phyloP scores from a whole-genome alignment of 139 green algal species.

The Diplosphaera chodatii region DNA sequence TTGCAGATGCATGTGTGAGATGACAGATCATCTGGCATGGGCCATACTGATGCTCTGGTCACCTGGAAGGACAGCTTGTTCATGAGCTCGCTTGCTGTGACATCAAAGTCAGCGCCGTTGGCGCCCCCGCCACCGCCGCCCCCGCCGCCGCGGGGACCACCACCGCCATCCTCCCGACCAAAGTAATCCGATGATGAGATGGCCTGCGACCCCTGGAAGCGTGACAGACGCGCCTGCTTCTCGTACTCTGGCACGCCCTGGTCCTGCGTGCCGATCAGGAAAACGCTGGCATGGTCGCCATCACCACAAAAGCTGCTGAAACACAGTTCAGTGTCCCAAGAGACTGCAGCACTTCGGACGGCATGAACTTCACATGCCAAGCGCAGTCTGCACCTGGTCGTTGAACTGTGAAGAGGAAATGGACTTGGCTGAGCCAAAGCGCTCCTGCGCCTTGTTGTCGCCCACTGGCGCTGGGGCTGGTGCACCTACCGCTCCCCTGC shows the following conservation, averaged over 20 bases:
- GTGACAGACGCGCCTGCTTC: slow-evolving; percentile 19
- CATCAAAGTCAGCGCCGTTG: slow-evolving; percentile 43
- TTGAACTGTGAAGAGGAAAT: slow-evolving; percentile 71
- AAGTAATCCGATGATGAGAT: slow-evolving; percentile 84
- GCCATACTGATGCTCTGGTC: background rate
- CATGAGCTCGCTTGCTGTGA: slow-evolving; percentile 66
- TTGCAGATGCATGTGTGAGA: too few relatives aligned
- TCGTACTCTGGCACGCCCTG: too few relatives aligned
- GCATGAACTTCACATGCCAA: background rate
- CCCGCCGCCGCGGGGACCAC: background rate
- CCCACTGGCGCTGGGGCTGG: too few relatives aligned
- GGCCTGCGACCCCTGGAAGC: slow-evolving; percentile 52
- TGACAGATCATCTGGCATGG: too few relatives aligned
- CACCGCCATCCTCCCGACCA: slow-evolving; percentile 18
- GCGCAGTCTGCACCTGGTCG: slow-evolving; percentile 7
- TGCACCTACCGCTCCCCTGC: background rate
- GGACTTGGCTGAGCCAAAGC: slow-evolving; percentile 83
- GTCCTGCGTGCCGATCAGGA: too few relatives aligned
- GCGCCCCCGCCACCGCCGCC: slow-evolving; percentile 1
- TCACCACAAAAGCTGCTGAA: too few relatives aligned
- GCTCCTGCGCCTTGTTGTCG: slow-evolving; percentile 43
- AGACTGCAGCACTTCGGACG: too few relatives aligned
- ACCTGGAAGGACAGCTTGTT: slow-evolving; percentile 64
- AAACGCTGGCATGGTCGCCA: too few relatives aligned
- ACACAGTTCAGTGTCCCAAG: too few relatives aligned